Base-by-base conservation (phyloP, 176 grass and related monocot species). In the Elymus sibiricus region DNA sequence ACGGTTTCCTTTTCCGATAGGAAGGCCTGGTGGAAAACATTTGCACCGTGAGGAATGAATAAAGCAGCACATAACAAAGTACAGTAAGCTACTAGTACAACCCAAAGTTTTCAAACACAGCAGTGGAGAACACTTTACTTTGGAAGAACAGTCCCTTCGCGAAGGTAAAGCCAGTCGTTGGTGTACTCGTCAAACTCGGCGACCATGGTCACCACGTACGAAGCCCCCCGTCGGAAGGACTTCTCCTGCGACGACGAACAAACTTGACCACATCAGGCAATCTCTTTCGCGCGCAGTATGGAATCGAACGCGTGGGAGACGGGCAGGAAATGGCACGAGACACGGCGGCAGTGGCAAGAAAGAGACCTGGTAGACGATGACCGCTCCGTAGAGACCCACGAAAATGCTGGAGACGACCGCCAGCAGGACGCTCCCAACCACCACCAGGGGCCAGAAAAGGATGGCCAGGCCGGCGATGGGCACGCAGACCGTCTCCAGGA, bases 101-200 rank as follows among this genome's bases (percentile, higher is more conserved):
- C 38, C 79, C 24, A 84, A 76, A n/a, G 26, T 27, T 31, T 10
- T 47, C 2, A 62, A 17, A 77, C 76, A 21, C 19, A 60, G 55
- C 38, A 82, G 70, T 35, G 22, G 21, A 47, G 64, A 74, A 82
- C 79, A 70, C 2, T 29, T 31, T 95, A 98, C 95, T 83, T 98
- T 28, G 95, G 95, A 68, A 98, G 93, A 81, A 98, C 11, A 27
- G 95, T 91, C 42, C 95, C 95, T 85, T 98, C 95, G 1, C 93
- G 92, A 24, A 98, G 89, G 88, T 98, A 95, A 53, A 98, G 93
- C 95, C 95, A 98, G 64, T 98, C 95, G 85, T 98, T 98, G 58
- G 95, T 98, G 80, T 95, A 98, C 62, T 98, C 95, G 64, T 98
- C 95, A 83, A 98, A 98, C 86, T 98, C 95, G 0, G 95, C 92